A percentile compares a stretch with the other conserved stretches of the same genome.
These are phyloP conservation scores for Rhododendron kiyosumense DNA, from an alignment of 148 eudicot species.

Conservation along the genomic window DNA sequence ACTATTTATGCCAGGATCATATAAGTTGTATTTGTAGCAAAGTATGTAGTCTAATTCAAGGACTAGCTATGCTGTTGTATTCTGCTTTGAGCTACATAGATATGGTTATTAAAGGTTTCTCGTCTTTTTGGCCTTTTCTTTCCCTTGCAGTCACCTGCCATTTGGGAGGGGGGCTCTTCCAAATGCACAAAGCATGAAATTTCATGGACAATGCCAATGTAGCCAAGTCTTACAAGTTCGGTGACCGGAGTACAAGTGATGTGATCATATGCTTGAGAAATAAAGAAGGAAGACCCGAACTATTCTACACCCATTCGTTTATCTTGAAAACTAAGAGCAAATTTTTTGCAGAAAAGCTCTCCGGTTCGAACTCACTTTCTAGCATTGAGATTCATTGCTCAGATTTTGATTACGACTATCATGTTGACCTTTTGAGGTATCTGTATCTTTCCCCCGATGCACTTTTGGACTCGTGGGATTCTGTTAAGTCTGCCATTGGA, in stretches of 20 bases:
- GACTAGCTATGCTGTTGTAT: background rate
- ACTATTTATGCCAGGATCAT: background rate
- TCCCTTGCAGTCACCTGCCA: slow-evolving; percentile 3
- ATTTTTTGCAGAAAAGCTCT: slow-evolving; percentile 44
- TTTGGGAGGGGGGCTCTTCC: slow-evolving; percentile 1
- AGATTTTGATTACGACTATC: slow-evolving; percentile 35
- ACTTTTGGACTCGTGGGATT: slow-evolving; percentile 53
- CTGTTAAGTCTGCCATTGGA: slow-evolving; percentile 57
- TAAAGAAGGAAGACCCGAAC: slow-evolving; percentile 32
- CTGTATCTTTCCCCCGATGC: slow-evolving; percentile 37
- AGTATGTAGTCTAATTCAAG: background rate
- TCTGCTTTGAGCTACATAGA: background rate
- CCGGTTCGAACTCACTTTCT: slow-evolving; percentile 15
- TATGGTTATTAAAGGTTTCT: background rate
- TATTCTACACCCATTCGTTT: slow-evolving; percentile 35
- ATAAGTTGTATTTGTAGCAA: background rate
- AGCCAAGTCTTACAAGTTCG: slow-evolving; percentile 18
- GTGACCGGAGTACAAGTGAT: slow-evolving; percentile 32
- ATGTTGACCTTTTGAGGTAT: slow-evolving; percentile 44
- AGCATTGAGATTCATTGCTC: slow-evolving; percentile 54
- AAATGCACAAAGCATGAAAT: slow-evolving; percentile 31
- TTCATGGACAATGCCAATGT: slow-evolving; percentile 40
- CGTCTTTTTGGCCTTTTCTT: background rate
- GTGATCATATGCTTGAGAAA: slow-evolving; percentile 46
- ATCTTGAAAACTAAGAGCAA: slow-evolving; percentile 50